Evolutionary conservation across 331 rosid species (phyloP), one percentile per base, ranked within the genome.

Genomic region (Phaseolus coccineus): DNA sequence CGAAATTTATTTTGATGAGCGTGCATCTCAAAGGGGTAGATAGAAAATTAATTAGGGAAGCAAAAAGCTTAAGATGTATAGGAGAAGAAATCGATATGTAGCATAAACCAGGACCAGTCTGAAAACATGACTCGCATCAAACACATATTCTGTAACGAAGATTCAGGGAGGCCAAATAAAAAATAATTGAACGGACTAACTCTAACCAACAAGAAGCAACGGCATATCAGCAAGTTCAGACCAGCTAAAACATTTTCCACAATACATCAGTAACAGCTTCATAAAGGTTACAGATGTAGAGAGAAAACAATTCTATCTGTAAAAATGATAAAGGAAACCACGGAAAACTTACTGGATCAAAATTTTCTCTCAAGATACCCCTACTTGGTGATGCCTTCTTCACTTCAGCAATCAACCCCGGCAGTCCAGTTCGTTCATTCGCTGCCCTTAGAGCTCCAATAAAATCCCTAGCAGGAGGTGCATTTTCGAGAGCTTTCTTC

Each of bases 381-480:
- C 97, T 93, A 83, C 99, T 96, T 47, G 97, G 99, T 24, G 98
- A 96, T 68, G 99, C 99, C 87, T 96, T 96, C 87, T 96, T 96
- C 84, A 93, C 99, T 88, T 96, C 99, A 79, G 99, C 99, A 53
- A 96, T 96, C 89, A 96, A 81, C 78, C 93, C 99, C 6, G 99
- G 99, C 50, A 93, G 53, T 57, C 97, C 92, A 57, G 98, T 91
- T 89, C 97, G 89, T 8, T 69, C 81, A 76, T 87, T 81, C 5
- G 98, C 97, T 0, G 84, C 93, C 80, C 85, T 90, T 68, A 96
- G 83, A 80, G 98, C 97, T 62, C 96, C 96, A 77, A 90, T 64
- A 55, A 96, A 96, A 78, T 96, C 96, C 85, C 98, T 88, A 53
- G 87, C 80, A 44, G 97, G 93, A 63, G 97, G 89, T 71, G 91